Percentiles rank a stretch among this genome's conserved stretches.
These are phyloP conservation scores for Triticum urartu DNA, from an alignment of 176 grass and related monocot genomes.

Conservation along the genomic window DNA sequence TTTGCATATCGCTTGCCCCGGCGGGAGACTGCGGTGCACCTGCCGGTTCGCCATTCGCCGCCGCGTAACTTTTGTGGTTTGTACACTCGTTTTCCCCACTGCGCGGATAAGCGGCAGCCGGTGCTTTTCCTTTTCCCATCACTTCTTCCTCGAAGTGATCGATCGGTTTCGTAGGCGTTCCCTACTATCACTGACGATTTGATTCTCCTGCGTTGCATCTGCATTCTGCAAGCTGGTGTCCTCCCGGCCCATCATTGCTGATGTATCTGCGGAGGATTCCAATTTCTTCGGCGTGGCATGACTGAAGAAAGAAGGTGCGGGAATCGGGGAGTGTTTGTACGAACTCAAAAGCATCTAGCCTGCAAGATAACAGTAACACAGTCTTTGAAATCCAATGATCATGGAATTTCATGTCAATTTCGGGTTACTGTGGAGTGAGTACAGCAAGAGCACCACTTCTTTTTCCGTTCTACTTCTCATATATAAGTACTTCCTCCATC, in stretches of 20 bases:
- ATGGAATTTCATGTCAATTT: no score
- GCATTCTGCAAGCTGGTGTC: no score
- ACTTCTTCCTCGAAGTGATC: slow-evolving; percentile 33
- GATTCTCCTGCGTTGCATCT: not conserved
- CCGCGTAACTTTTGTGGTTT: not conserved
- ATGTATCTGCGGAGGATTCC: not conserved
- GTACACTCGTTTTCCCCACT: not conserved
- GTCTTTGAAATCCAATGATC: no score
- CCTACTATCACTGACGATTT: not conserved
- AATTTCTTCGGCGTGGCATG: no score
- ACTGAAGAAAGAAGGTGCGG: no score
- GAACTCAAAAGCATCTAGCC: no score
- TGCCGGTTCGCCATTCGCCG: not conserved
- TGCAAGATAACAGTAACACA: no score
- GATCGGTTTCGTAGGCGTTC: not conserved
- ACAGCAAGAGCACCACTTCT: no score
- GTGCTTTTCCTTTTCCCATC: not conserved
- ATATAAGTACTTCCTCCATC: no score
- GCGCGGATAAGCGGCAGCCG: slow-evolving; percentile 27
- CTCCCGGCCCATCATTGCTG: not conserved
- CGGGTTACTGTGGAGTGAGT: no score
- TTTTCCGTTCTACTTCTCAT: no score
- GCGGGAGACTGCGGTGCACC: not conserved
- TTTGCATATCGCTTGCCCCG: slow-evolving; percentile 30
- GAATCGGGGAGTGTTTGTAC: no score